Evolutionary conservation across 331 rosid genomes (phyloP).

Genomic region (Phaseolus coccineus): DNA sequence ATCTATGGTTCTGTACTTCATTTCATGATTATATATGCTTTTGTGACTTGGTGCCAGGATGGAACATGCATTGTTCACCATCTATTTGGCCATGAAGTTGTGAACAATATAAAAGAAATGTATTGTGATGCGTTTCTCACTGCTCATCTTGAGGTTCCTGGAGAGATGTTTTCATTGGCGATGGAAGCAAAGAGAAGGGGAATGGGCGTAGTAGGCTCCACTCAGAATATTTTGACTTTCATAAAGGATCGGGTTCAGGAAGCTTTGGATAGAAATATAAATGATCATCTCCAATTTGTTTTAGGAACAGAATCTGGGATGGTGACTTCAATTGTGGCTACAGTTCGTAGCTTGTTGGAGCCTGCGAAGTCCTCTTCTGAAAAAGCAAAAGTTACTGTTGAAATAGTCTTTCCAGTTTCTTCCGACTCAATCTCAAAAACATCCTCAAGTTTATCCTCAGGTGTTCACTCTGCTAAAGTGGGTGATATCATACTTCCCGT

Average conservation of each 20-base stretch:
- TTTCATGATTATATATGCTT: conserved; percentile 46
- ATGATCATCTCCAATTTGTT: conserved; percentile 90
- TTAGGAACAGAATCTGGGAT: conserved; percentile 98
- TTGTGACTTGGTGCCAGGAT: conserved; percentile 58
- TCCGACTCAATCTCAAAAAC: conserved; percentile 82
- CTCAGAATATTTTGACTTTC: conserved; percentile 87
- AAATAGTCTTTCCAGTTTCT: conserved; percentile 95
- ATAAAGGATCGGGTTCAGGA: conserved; percentile 84
- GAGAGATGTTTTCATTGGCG: conserved; percentile 97
- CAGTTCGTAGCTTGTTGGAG: conserved; percentile 72
- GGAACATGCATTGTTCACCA: conserved; percentile 97
- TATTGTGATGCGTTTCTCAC: conserved; percentile 95
- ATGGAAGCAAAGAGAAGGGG: conserved; percentile 99
- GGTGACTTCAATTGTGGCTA: conserved; percentile 93
- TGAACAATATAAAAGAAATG: conserved; percentile 86
- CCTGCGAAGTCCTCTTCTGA: conserved; percentile 52
- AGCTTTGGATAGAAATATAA: conserved; percentile 80
- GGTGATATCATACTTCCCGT: conserved; percentile 69
- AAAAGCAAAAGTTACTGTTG: conserved; percentile 70
- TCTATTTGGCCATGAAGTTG: conserved; percentile 94
- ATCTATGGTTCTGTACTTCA: conserved; percentile 29
- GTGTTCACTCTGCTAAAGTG: conserved; percentile 48
- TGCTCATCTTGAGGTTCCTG: conserved; percentile 98
- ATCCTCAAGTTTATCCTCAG: conserved; percentile 57
- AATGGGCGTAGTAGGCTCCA: conserved; percentile 97